Base-by-base conservation (phyloP, 805 yeast genomes). In the Metschnikowia reukaufii region DNA sequence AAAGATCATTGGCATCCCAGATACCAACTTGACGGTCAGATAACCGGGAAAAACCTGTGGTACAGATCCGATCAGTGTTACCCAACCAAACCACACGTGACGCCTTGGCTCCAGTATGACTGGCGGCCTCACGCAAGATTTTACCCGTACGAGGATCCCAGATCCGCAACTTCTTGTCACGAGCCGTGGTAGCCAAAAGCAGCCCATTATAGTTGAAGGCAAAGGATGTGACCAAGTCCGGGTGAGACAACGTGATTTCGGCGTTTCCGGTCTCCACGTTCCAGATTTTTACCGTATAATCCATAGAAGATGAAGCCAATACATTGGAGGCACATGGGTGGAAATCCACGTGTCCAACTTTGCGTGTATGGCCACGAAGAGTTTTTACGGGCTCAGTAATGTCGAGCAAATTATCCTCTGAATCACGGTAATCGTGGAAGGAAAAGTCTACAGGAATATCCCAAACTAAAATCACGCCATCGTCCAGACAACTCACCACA, bases 21-120 rank as follows among this genome's bases (percentile, higher is more conserved):
- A 94, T 74, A 58, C 94, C 99, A 50, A 92, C 74, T 70, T 94
- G 98, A 64, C 99, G 88, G 63, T 94, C 98, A 38, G 96, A 87
- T 56, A 88, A 76, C 60, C 86, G 81, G 21, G 96, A 88, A 65
- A 94, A 94, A 1, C 99, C 99, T 7, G 99, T 91, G 33, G 99
- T 92, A 42, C 84, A 86, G 31, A 94, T 70, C 57, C 97, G 79
- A 61, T 91, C 86, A 38, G 85, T 72, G 59, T 88, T 82, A 30
- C 98, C 97, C 50, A 92, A 70, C 98, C 99, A 94, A 13, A 80
- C 81, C 33, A 88, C 86, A 65, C 98, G 82, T 18, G 91, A 79
- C 29, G 88, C 83, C 66, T 94, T 94, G 30, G 97, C 97, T 50
- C 98, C 98, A 2, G 86, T 72, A 63, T 94, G 99, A 15, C 96